Evolutionary conservation across 495 filamentous ascomycete genomes (phyloP).

Genomic region (Hypomontagnella monticulosa): DNA sequence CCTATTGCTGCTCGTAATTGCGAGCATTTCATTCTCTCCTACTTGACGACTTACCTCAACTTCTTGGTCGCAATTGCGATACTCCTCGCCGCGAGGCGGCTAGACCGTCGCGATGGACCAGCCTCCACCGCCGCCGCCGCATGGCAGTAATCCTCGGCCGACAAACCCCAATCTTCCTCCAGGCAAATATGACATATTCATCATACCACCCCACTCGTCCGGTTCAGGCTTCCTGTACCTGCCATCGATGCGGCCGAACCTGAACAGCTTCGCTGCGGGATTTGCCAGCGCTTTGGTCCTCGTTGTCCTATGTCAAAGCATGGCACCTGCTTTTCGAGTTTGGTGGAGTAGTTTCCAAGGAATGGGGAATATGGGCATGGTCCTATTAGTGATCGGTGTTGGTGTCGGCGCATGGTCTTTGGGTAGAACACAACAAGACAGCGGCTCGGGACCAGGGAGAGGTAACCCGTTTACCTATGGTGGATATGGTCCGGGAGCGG

Average conservation of each 20-base stretch:
- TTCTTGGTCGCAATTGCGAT: conserved; percentile 15
- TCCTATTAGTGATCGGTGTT: conserved; percentile 70
- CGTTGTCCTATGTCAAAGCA: conserved; percentile 71
- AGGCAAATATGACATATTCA: conserved; percentile 95
- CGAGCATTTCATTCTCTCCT: conserved; percentile 41
- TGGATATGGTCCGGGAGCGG: conserved; percentile 39
- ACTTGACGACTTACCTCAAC: conserved; percentile 18
- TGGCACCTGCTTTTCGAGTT: conserved; percentile 72
- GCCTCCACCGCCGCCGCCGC: conserved; percentile 56
- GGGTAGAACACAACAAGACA: conserved; percentile 70
- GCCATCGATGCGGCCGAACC: conserved; percentile 82
- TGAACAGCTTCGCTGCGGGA: conserved; percentile 91
- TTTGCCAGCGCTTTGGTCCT: conserved; percentile 74
- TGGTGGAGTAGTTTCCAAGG: conserved; percentile 73
- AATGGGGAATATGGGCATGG: conserved; percentile 68
- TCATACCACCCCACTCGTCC: conserved; percentile 92
- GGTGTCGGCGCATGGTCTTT: conserved; percentile 79
- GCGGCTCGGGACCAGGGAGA: conserved; percentile 43
- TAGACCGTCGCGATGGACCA: conserved; percentile 35
- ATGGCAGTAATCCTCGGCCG: conserved; percentile 68
- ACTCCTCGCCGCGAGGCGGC: conserved; percentile 18
- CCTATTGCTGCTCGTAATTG: conserved; percentile 24
- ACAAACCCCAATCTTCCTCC: conserved; percentile 66
- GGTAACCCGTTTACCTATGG: conserved; percentile 42
- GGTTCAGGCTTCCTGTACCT: conserved; percentile 94